These are phyloP conservation scores for Pyrenopolyporus hunteri DNA, from an alignment of 495 filamentous ascomycete species.

Conservation along the genomic window DNA sequence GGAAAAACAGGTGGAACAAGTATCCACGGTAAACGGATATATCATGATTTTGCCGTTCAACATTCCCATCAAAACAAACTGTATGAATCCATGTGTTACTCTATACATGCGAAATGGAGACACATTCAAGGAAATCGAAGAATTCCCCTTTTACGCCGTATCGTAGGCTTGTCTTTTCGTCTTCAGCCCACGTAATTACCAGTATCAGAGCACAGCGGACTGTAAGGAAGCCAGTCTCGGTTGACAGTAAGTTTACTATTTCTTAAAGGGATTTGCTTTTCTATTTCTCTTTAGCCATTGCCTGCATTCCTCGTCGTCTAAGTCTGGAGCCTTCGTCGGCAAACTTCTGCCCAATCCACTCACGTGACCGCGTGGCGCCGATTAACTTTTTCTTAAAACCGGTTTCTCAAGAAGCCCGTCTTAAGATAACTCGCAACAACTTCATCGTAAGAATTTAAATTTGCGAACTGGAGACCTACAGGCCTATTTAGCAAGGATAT, in stretches of 20 bases:
- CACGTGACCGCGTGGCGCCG: constrained; percentile 34
- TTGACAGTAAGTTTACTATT: no score
- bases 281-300: neutral
- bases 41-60: constrained; percentile 24
- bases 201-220: neutral
- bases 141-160: neutral
- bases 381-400: constrained; percentile 30
- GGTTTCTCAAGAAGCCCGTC: constrained; percentile 19
- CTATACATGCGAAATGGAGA: constrained; percentile 6
- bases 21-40: constrained; percentile 70
- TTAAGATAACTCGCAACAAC: no score
- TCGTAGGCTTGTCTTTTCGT: neutral
- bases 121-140: constrained; percentile 17
- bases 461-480: neutral
- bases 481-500: neutral
- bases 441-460: no score
- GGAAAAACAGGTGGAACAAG: constrained; percentile 87
- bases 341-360: neutral
- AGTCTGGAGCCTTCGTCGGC: neutral
- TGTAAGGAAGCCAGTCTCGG: neutral
- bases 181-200: neutral
- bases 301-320: neutral
- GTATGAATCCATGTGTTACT: constrained; percentile 40
- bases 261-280: no score
- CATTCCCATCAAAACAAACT: constrained; percentile 29